These are phyloP conservation scores for Ensete ventricosum DNA, from an alignment of 176 grass and related monocot species.

Conservation along the genomic window DNA sequence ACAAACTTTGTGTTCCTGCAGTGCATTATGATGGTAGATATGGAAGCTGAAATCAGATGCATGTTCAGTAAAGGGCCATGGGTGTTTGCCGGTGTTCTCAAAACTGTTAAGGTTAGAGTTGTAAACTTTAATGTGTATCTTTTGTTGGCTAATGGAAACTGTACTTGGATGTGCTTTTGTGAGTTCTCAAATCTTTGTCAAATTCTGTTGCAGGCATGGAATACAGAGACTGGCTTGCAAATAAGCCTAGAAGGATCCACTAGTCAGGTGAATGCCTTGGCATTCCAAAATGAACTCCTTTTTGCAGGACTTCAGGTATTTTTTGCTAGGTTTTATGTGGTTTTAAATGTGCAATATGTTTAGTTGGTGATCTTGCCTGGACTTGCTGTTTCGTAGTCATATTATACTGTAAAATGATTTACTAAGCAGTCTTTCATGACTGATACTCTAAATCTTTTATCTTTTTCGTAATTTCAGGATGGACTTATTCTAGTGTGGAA, in stretches of 20 bases:
- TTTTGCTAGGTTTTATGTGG: neutral
- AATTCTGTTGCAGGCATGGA: neutral
- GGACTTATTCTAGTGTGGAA: neutral
- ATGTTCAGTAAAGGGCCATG: too few relatives aligned
- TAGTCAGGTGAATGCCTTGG: neutral
- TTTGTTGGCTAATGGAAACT: neutral
- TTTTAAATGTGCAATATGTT: neutral
- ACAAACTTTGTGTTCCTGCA: neutral
- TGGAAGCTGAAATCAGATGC: too few relatives aligned
- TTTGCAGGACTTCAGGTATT: neutral
- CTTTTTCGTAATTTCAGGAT: neutral
- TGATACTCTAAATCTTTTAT: neutral
- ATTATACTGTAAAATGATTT: neutral
- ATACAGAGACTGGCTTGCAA: neutral
- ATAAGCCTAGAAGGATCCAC: neutral
- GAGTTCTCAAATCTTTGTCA: neutral
- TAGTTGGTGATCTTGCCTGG: neutral
- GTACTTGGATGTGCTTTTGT: neutral
- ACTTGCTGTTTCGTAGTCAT: neutral
- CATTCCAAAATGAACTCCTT: neutral
- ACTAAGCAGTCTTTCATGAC: neutral
- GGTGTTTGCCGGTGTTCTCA: too few relatives aligned
- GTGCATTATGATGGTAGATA: too few relatives aligned
- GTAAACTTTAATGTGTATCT: neutral
- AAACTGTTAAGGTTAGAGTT: too few relatives aligned